Conservation (phyloP, 192 early-diverging fungal genomes). For the Pilaira anomala region DNA sequence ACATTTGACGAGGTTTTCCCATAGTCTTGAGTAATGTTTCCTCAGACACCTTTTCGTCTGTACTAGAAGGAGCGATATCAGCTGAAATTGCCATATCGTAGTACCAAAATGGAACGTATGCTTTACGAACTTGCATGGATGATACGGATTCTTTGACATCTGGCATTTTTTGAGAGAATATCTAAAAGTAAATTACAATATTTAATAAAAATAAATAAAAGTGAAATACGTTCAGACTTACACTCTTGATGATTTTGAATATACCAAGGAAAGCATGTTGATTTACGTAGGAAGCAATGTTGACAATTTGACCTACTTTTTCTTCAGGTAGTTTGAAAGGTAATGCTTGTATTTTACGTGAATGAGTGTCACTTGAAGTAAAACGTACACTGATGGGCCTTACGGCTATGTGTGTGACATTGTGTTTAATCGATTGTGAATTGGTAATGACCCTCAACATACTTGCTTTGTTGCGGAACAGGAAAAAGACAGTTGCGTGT, state of each 20-base stretch:
- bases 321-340: constrained; percentile 32
- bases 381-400: neutral
- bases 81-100: constrained; percentile 28
- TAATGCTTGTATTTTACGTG: constrained; percentile 31
- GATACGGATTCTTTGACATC: constrained; percentile 18
- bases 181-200: neutral
- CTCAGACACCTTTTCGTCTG: neutral
- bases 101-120: constrained; percentile 35
- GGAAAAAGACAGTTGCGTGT: too few species aligned
- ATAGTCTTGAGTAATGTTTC: neutral
- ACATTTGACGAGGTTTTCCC: neutral
- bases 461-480: too few species aligned
- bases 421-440: too few species aligned
- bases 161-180: constrained; percentile 21
- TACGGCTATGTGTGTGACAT: too few species aligned
- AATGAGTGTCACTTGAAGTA: neutral
- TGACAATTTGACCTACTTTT: constrained; percentile 15
- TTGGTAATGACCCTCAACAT: too few species aligned
- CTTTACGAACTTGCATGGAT: constrained; percentile 23
- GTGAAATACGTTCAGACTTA: neutral
- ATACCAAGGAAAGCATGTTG: constrained; percentile 22
- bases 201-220: neutral
- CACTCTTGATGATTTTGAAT: constrained; percentile 34
- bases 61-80: neutral
- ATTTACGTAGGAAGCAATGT: constrained; percentile 26